Percentiles rank a stretch among this genome's conserved stretches.
These are phyloP conservation scores for Paramecium octaurelia DNA, from an alignment of 73 alveolate species.

Conservation along the genomic window DNA sequence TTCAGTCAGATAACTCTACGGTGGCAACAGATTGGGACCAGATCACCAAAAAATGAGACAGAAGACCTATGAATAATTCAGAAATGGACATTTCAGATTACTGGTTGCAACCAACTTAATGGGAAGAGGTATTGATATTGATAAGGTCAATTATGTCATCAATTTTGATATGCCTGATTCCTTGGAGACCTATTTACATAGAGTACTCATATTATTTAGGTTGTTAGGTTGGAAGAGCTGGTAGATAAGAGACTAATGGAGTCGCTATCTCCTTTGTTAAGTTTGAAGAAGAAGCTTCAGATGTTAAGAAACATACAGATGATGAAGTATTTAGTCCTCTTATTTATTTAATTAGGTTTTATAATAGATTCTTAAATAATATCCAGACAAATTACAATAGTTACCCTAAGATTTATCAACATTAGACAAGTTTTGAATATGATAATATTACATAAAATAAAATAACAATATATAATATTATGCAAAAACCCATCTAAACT, in stretches of 20 bases:
- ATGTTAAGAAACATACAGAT: not conserved
- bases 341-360: not conserved
- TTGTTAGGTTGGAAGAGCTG: constrained; percentile 96
- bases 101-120: constrained; percentile 99
- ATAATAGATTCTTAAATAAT: constrained; percentile 10
- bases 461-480: not conserved
- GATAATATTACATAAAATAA: constrained; percentile 1
- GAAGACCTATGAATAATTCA: constrained; percentile 66
- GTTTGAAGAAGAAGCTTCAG: constrained; percentile 80
- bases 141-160: constrained; percentile 98
- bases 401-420: constrained; percentile 16
- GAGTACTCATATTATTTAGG: constrained; percentile 62
- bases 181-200: constrained; percentile 86
- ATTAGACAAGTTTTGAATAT: constrained; percentile 34
- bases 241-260: constrained; percentile 98
- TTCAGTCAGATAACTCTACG: constrained; percentile 37
- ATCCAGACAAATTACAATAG: not conserved
- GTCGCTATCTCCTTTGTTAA: constrained; percentile 93
- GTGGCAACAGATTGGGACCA: not conserved
- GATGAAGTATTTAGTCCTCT: not conserved
- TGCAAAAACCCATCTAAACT: not conserved
- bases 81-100: constrained; percentile 96
- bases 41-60: constrained; percentile 28
- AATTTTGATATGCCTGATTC: constrained; percentile 95
- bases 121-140: constrained; percentile 99